Conservation (phyloP, 192 early-diverging fungal species). For the Allomyces arbusculus region DNA sequence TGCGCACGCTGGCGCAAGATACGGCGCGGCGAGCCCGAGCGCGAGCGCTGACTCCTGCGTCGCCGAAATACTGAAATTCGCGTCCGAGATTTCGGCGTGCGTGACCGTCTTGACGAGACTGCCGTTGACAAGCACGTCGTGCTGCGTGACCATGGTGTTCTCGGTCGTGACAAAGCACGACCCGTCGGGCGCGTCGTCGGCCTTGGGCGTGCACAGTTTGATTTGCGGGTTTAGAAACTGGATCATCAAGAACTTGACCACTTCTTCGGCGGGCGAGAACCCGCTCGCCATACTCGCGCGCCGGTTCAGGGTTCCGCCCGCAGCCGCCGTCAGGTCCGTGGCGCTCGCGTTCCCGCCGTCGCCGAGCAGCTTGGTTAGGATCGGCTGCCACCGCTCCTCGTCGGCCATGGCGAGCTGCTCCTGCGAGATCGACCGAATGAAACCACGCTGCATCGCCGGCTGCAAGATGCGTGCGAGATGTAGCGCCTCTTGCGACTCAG, state of each 20-base stretch:
- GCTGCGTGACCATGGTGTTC: not conserved
- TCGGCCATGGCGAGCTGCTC: not conserved
- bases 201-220: not conserved
- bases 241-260: not conserved
- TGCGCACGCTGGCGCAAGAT: not conserved
- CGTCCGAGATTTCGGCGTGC: not conserved
- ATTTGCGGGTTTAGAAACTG: not conserved
- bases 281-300: not conserved
- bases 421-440: not conserved
- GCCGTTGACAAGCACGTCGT: not conserved
- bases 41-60: not conserved
- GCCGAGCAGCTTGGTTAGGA: not conserved
- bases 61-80: not conserved
- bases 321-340: not conserved
- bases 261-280: not conserved
- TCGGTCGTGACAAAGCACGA: not conserved
- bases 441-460: not conserved
- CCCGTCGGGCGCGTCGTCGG: not conserved
- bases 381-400: not conserved
- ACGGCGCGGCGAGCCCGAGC: not conserved
- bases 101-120: not conserved
- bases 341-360: not conserved
- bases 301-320: too few species aligned
- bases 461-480: not conserved
- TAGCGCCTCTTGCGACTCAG: too few species aligned